A percentile compares a stretch with the other conserved stretches of the same genome.
Evolutionary conservation across 441 rosid genomes (phyloP).

Genomic region (Gossypium davidsonii): DNA sequence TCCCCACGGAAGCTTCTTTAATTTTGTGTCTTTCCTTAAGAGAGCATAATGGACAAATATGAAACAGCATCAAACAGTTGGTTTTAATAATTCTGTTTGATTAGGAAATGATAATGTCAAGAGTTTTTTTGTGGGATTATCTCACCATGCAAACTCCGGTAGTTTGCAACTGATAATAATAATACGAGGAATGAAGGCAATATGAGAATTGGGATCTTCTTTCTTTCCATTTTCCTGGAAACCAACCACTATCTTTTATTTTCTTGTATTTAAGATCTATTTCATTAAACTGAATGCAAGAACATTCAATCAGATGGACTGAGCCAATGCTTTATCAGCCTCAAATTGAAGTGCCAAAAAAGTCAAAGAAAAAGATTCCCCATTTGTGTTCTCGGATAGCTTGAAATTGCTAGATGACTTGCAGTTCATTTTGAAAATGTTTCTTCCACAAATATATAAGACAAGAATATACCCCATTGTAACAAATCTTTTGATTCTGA

Average conservation of each 20-base stretch:
- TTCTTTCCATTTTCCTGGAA: not conserved
- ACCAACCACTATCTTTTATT: too few species aligned
- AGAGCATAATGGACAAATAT: constrained; percentile 7
- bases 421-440: not conserved
- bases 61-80: constrained; percentile 12
- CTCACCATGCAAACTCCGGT: not conserved
- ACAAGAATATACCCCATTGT: not conserved
- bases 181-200: not conserved
- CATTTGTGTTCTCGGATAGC: not conserved
- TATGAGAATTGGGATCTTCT: too few species aligned
- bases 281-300: not conserved
- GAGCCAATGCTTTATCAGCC: not conserved
- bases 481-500: not conserved
- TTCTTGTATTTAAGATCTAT: too few species aligned
- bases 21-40: constrained; percentile 18
- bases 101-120: constrained; percentile 3
- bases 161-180: not conserved
- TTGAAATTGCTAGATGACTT: not conserved
- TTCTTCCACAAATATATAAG: not conserved
- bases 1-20: constrained; percentile 21
- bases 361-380: not conserved
- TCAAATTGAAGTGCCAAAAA: not conserved
- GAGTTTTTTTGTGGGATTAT: not conserved
- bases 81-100: constrained; percentile 13
- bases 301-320: not conserved